Conservation (phyloP, 1,284 basidiomycete genomes). For the Cryptococcus sp. region DNA sequence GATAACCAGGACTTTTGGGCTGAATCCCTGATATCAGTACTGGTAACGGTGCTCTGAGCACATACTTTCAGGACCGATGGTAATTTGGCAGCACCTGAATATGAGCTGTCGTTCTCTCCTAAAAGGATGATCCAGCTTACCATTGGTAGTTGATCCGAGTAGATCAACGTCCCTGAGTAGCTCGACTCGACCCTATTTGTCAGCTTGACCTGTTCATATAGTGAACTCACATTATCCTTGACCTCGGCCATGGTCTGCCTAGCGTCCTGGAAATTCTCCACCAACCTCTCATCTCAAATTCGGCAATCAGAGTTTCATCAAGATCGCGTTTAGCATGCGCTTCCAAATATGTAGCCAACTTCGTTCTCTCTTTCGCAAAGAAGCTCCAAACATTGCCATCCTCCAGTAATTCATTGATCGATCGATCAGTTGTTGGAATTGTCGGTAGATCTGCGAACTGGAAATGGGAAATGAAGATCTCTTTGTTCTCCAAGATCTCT, state of each 20-base stretch:
- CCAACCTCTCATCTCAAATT: constrained; percentile 1
- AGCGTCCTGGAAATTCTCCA: not conserved
- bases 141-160: constrained; percentile 67
- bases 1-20: constrained; percentile 57
- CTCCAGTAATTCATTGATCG: constrained; percentile 46
- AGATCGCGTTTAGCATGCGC: not conserved
- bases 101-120: constrained; percentile 1
- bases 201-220: not conserved
- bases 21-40: constrained; percentile 49
- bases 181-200: constrained; percentile 47
- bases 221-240: constrained; percentile 51
- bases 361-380: constrained; percentile 49
- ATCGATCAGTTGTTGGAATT: constrained; percentile 44
- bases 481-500: too few relatives aligned
- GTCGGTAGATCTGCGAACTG: constrained; percentile 41
- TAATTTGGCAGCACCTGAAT: constrained; percentile 61
- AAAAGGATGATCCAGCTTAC: constrained; percentile 29
- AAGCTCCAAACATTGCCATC: constrained; percentile 51
- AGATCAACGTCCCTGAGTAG: constrained; percentile 57
- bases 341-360: constrained; percentile 35
- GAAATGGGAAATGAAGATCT: too few relatives aligned
- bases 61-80: constrained; percentile 57
- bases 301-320: constrained; percentile 3
- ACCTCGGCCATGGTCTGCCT: constrained; percentile 55
- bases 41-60: not conserved